Base-by-base conservation (phyloP, 768 basidiomycete genomes). In the Suillus fuscotomentosus region DNA sequence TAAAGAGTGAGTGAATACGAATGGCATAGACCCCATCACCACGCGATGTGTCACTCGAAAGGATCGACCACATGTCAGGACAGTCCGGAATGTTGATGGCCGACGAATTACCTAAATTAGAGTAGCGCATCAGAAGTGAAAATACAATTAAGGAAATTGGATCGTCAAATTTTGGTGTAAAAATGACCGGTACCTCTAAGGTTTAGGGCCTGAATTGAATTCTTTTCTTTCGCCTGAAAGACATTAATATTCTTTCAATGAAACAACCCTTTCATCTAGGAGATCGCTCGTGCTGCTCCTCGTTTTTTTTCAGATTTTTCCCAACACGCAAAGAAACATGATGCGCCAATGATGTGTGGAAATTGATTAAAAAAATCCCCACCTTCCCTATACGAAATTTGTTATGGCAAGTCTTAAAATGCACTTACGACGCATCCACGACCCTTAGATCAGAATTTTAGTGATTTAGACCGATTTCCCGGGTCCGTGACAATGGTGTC, bases 381-480 rank as follows among this genome's bases (percentile, higher is more conserved):
- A 78, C 79, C 77, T 76, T 77, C 75, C 75, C 69, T 72, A 77
- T 77, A 76, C 73, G 75, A 75, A 75, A 75, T 77, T 62, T 70
- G 66, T 77, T 76, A 76, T 76, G 75, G 76, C 75, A 76, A 42
- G 73, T 75, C 71, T 73, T 71, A 71, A 75, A 77, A 77, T 76
- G 76, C 74, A 75, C 76, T 76, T 77, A 77, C 75, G 75, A 79
- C 78, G 80, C 84, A 84, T 53, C 81, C 80, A 75, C 81, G 86
- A 87, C 86, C 86, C 86, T 87, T 86, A 87, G 86, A 87, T 87
- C 84, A 87, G 83, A 84, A 84, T 80, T 84, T 53, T 83, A 80
- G 81, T 82, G 83, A 84, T 83, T 85, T 80, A 76, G 74, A 65
- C 76, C 77, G 75, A 76, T 75, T 75, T 76, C 75, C 57, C 75